Base-by-base conservation (phyloP, 257 asterid genomes). In the Primulina tabacum region DNA sequence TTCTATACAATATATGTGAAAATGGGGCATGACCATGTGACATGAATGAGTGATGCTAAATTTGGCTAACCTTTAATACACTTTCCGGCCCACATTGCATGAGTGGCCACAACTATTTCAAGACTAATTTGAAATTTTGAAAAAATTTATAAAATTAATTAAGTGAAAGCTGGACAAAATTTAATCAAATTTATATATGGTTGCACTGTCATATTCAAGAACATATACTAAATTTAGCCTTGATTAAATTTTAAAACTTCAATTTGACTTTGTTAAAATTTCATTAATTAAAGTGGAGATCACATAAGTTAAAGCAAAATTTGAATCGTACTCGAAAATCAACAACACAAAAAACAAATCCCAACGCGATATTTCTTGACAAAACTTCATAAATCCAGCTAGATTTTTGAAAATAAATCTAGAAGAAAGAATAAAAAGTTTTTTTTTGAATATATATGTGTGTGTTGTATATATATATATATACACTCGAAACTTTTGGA, bases 131-230 rank as follows among this genome's bases (percentile, higher is more conserved):
- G 33, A 34, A 75, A 58, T 47, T 18, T 52, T 58, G 26, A 38
- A 73, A 61, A 32, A 3, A 32, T 60, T 70, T 64, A 60, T 10
- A 12, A 34, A 34, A 43, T 12, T 43, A 9, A 8, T 38, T 2
- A 38, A 60, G 26, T 5, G 32, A 65, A 56, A 50, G 37, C 63
- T 58, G 62, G 40, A 64, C n/a, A 24, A 53, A 14, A 66, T 16
- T 5, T 50, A 16, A 16, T 50, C 16, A 24, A 32, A 62, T 60
- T 9, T 61, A 77, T 60, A 38, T 67, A 21, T 18, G 40, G 71
- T 61, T 65, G 76, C 47, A 4, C 18, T 71, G 76, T 43, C 64
- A 78, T 62, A 71, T 66, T 74, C 75, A 71, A 75, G 12, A 40
- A 72, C 12, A 21, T 7, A 37, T 4, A 14, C 56, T 50, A 30